Evolutionary conservation across 768 basidiomycete species (phyloP).

Genomic region (Termitomyces sp.): DNA sequence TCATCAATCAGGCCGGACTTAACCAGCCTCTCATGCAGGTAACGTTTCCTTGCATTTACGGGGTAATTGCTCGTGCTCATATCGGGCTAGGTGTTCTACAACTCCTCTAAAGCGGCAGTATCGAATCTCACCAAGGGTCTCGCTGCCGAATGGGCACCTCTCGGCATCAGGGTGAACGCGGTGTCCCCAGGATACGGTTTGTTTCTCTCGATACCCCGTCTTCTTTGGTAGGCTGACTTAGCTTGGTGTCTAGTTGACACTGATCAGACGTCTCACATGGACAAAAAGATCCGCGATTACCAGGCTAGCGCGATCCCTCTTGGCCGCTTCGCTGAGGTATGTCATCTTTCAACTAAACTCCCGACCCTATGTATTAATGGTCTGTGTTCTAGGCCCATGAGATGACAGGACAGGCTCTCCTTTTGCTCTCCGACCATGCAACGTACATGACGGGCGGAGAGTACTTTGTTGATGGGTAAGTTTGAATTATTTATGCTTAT

Average conservation of each 20-base stretch:
- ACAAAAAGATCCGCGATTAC: conserved; percentile 41
- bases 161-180: conserved; percentile 55
- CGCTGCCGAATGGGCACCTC: conserved; percentile 59
- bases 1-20: conserved; percentile 48
- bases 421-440: conserved; percentile 48
- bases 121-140: conserved; percentile 53
- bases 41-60: neutral
- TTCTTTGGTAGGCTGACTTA: neutral
- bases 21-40: conserved; percentile 54
- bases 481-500: neutral
- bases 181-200: conserved; percentile 60
- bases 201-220: conserved; percentile 10
- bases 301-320: conserved; percentile 51
- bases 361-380: neutral
- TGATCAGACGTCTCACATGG: conserved; percentile 56
- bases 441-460: conserved; percentile 60
- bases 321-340: conserved; percentile 53
- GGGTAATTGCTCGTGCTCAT: neutral
- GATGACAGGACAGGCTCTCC: conserved; percentile 50
- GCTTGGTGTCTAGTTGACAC: conserved; percentile 40
- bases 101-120: conserved; percentile 68
- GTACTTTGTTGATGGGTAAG: conserved; percentile 55
- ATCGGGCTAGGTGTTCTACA: conserved; percentile 41
- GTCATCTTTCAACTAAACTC: neutral
- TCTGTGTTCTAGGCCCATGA: conserved; percentile 43